Base-by-base conservation (phyloP, 129 eudicot species). In the Oenanthe sinensis region DNA sequence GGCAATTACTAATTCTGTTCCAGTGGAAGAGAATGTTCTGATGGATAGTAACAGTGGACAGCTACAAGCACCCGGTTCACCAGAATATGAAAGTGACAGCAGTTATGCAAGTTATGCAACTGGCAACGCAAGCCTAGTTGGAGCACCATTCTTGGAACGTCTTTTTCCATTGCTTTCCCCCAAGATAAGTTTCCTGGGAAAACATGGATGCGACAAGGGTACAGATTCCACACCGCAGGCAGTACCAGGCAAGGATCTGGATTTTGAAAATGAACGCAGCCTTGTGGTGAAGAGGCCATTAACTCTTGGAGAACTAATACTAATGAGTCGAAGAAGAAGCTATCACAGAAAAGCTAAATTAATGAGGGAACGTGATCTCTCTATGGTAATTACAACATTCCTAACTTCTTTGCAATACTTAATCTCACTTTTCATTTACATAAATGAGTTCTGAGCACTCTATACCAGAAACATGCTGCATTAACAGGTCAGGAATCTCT, bases 251-350 rank as follows among this genome's bases (percentile, higher is more conserved):
- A 71, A 45, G 77, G 79, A 84, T 63, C 50, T 43, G 52, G 45
- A 49, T 55, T 63, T 49, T 6, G 84, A 84, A 75, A 79, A 75
- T 8, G 88, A 83, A 65, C 48, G 74, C 65, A 80, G 86, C 42
- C 70, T 62, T 20, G 85, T 45, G 1, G 77, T 52, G 37, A 88
- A 85, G 44, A 83, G 85, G 71, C 83, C 88, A 33, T 83, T 79
- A 36, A 94, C 98, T 6, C 96, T 91, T 48, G 98, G 97, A 24
- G 98, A 94, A 88, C 87, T 94, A 73, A 91, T 94, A 69, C 84
- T 91, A 87, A 87, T 89, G 98, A 91, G 97, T 80, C 83, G 96
- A 77, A 87, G 98, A 83, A 85, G 90, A 81, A 91, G 96, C 75
- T 88, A 80, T 81, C 85, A 72, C 28, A 84, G 85, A 81, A 95